A percentile compares a stretch with the other conserved stretches of the same genome.
phyloP scores from a whole-genome alignment of 805 yeast genomes.

The Sugiyamaella qingdaonensis region DNA sequence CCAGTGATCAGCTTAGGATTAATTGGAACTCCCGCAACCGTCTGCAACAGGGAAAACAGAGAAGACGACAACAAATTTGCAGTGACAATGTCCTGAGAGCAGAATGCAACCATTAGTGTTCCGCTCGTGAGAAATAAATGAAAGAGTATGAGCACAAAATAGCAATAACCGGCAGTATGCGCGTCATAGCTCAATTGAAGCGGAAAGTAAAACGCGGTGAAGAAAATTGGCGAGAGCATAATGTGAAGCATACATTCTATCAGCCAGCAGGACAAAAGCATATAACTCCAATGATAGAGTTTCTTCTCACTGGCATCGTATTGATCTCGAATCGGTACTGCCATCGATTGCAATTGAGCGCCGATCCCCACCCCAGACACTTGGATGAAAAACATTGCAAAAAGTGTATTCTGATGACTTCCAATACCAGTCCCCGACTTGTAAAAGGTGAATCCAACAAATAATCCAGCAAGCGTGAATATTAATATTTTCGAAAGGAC shows the following conservation, averaged over 20 bases:
- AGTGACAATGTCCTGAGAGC: constrained; percentile 51
- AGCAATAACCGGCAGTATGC: constrained; percentile 35
- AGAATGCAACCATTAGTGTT: constrained; percentile 39
- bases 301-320: constrained; percentile 66
- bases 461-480: constrained; percentile 4
- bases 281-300: constrained; percentile 59
- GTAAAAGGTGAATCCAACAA: constrained; percentile 6
- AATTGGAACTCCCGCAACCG: constrained; percentile 65
- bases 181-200: constrained; percentile 60
- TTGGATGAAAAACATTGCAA: constrained; percentile 62
- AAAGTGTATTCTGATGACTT: constrained; percentile 71
- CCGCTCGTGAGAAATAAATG: constrained; percentile 38
- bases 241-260: constrained; percentile 62
- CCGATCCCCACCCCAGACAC: constrained; percentile 49
- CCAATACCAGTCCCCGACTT: constrained; percentile 1
- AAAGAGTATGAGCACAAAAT: constrained; percentile 38
- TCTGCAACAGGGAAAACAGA: constrained; percentile 48
- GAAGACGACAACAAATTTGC: constrained; percentile 55
- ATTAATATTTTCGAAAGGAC: not conserved
- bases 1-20: constrained; percentile 56
- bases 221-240: constrained; percentile 53
- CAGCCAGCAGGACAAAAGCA: constrained; percentile 54
- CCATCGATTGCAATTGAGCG: constrained; percentile 58
- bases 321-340: constrained; percentile 51
- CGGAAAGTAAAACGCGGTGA: constrained; percentile 61